Base-by-base conservation (phyloP, 768 basidiomycete species). In the Termitomyces sp. region DNA sequence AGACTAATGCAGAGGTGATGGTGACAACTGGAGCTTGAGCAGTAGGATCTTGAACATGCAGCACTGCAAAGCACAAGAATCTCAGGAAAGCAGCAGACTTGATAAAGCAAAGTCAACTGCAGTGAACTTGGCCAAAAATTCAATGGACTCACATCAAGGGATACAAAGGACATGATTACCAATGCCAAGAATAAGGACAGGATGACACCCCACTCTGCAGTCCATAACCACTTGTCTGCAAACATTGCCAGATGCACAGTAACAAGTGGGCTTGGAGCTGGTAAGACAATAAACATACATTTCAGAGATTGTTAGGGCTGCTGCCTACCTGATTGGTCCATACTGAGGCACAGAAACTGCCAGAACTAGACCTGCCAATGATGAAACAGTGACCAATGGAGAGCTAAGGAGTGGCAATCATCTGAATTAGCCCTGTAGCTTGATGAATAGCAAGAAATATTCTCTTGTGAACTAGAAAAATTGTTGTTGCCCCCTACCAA, bases 401-500 rank as follows among this genome's bases (percentile, higher is more conserved):
- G 17, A 42, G 55, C 17, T 56, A 7, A 7, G 42, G 29, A 12
- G 55, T 40, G 14, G 42, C 40, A 56, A 56, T 17, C 34, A 17
- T 45, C 55, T 56, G 42, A 15, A 56, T 32, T n/a, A 56, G 42
- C 31, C 55, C 55, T 56, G 40, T 4, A 43, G 12, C 11, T 29
- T 15, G 25, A 56, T 43, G 15, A 56, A 32, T 43, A 32, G 5
- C 29, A 5, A 2, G 8, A 25, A 5, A 17, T 37, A 47, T 32
- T 7, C 10, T 56, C 43, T 40, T 10, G 37, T 47, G 4, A 66
- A 46, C 6, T 48, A 34, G 25, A 25, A 25, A 25, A 25, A 25
- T 25, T 25, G 25, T 25, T 25, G 25, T 25, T 25, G 25, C 25
- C 42, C 61, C 63, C 8, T n/a, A 49, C 65, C 62, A 63, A n/a